phyloP scores from a whole-genome alignment of 2,329 filamentous ascomycete genomes.

The Spiromastix sp. region DNA sequence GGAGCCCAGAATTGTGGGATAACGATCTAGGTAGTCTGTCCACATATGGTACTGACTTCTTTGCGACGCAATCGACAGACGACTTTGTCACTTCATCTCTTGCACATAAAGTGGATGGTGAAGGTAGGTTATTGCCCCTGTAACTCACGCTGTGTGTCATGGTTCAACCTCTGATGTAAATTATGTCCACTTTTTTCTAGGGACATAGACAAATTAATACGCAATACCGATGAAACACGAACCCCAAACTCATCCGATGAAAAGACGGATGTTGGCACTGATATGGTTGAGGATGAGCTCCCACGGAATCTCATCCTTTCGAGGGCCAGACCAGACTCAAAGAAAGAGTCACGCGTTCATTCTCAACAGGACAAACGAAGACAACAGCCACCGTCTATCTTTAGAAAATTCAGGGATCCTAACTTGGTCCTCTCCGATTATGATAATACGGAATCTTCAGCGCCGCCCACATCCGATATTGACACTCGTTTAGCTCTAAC shows the following conservation, averaged over 20 bases:
- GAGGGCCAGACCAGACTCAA: not conserved
- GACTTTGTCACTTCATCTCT: not conserved
- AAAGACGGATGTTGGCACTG: not conserved
- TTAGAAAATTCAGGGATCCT: too few relatives aligned
- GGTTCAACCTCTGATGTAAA: not conserved
- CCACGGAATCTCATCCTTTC: not conserved
- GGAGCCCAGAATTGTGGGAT: not conserved
- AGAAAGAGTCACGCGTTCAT: not conserved
- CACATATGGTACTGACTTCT: slow-evolving; percentile 1
- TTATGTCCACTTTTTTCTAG: not conserved
- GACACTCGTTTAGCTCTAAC: not conserved
- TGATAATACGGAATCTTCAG: not conserved
- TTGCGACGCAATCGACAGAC: not conserved
- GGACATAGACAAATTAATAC: not conserved
- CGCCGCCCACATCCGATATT: not conserved
- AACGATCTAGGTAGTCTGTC: not conserved
- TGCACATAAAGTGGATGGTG: not conserved
- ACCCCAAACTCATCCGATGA: not conserved
- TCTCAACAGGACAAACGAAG: not conserved
- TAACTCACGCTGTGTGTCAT: not conserved
- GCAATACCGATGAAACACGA: not conserved
- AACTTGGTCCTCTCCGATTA: not conserved
- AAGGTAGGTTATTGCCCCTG: not conserved
- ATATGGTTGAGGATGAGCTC: not conserved
- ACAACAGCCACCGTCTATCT: not conserved